Percentiles rank a stretch among this genome's conserved stretches.
phyloP scores from a whole-genome alignment of 371 early-diverging fungal genomes.

The Capillidium rhysosporum region DNA sequence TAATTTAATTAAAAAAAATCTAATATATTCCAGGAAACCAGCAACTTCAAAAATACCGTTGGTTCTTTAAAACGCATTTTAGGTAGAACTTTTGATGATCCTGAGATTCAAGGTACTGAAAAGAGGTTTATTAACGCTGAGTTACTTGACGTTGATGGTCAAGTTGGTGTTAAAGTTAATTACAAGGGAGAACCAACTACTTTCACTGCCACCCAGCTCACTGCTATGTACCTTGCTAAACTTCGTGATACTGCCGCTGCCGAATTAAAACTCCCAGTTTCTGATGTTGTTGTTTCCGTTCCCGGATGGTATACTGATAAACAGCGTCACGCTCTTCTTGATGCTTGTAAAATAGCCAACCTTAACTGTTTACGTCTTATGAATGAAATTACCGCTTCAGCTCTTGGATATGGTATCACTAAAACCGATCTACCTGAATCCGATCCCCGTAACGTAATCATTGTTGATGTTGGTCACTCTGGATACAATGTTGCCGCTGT shows the following conservation, averaged over 20 bases:
- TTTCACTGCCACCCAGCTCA: conserved; percentile 76
- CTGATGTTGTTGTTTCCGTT: conserved; percentile 85
- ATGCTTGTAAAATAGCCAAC: conserved; percentile 82
- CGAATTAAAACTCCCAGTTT: conserved; percentile 68
- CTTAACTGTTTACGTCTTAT: conserved; percentile 80
- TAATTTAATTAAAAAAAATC: background rate
- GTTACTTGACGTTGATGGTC: conserved; percentile 61
- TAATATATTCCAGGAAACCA: conserved; percentile 34
- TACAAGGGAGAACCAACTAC: conserved; percentile 51
- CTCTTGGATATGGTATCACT: conserved; percentile 94
- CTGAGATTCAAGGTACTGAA: conserved; percentile 71
- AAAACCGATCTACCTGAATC: conserved; percentile 90
- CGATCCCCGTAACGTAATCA: conserved; percentile 77
- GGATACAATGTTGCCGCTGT: conserved; percentile 75
- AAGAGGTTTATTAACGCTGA: conserved; percentile 56
- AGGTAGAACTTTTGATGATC: conserved; percentile 80
- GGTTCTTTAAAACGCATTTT: conserved; percentile 85
- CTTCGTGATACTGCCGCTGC: conserved; percentile 70
- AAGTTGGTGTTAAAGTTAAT: conserved; percentile 66
- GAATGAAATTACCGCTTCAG: conserved; percentile 82
- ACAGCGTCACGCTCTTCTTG: conserved; percentile 75
- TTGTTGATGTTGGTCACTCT: conserved; percentile 91
- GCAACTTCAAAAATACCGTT: conserved; percentile 92
- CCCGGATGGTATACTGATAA: conserved; percentile 90
- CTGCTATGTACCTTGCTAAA: conserved; percentile 85